Conservation (phyloP, 176 grass and related monocot genomes). For the Lolium perenne region DNA sequence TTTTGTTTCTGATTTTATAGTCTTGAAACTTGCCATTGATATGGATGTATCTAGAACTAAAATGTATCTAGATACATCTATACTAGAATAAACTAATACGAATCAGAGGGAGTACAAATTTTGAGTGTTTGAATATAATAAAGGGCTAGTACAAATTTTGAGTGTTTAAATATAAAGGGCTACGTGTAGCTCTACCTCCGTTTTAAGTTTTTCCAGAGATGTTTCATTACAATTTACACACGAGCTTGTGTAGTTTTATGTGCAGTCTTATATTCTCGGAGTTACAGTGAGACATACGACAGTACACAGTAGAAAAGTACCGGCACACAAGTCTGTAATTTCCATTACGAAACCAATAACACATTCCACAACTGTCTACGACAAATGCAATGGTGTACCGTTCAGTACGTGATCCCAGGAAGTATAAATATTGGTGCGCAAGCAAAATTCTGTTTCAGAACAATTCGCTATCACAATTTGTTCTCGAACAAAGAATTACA, state of each 20-base stretch:
- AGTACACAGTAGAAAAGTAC: too few relatives aligned
- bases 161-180: too few relatives aligned
- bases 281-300: neutral
- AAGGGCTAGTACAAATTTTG: too few relatives aligned
- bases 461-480: neutral
- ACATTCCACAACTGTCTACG: neutral
- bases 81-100: too few relatives aligned
- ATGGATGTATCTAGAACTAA: too few relatives aligned
- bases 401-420: neutral
- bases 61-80: too few relatives aligned
- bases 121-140: too few relatives aligned
- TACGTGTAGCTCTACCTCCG: too few relatives aligned
- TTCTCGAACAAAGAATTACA: conserved; percentile 4
- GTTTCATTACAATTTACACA: neutral
- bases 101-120: too few relatives aligned
- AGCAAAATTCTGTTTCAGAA: neutral
- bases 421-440: neutral
- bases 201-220: too few relatives aligned
- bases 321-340: neutral
- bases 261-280: neutral
- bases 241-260: neutral
- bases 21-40: too few relatives aligned
- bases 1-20: too few relatives aligned
- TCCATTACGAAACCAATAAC: neutral
- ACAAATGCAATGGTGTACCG: neutral